phyloP scores from a whole-genome alignment of 768 basidiomycete genomes.

The Leccinellum albellum region DNA sequence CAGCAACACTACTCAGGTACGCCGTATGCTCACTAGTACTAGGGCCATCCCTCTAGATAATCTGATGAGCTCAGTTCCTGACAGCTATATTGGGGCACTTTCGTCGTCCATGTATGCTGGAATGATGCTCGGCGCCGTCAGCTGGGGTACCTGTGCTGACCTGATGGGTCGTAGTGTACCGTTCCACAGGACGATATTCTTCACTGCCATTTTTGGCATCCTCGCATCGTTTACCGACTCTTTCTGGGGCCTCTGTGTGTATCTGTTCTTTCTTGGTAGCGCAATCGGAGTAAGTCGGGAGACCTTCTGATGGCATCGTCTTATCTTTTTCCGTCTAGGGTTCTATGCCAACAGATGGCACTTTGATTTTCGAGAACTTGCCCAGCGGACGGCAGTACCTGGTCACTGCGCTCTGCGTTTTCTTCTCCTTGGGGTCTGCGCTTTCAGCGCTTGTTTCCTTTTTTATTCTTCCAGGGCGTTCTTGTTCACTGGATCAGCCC shows the following conservation, averaged over 20 bases:
- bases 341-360: conserved; percentile 96
- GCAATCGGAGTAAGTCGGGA: conserved; percentile 76
- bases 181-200: conserved; percentile 88
- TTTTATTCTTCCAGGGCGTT: conserved; percentile 70
- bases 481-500: conserved; percentile 46
- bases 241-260: conserved; percentile 65
- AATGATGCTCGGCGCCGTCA: conserved; percentile 95
- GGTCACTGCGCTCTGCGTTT: conserved; percentile 85
- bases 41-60: neutral
- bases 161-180: conserved; percentile 82
- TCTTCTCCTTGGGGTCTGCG: conserved; percentile 92
- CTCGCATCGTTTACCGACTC: conserved; percentile 69
- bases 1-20: conserved; percentile 81
- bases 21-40: conserved; percentile 13
- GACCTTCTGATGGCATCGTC: neutral
- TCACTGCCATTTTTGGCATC: conserved; percentile 87
- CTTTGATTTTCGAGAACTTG: conserved; percentile 87
- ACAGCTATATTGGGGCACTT: conserved; percentile 72
- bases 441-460: conserved; percentile 78
- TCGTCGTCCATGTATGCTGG: conserved; percentile 90
- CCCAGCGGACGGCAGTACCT: conserved; percentile 90
- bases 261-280: conserved; percentile 85
- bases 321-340: conserved; percentile 45
- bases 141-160: conserved; percentile 94
- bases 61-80: conserved; percentile 48